Base-by-base conservation (phyloP, 106 monocot genomes). In the Posidonia australis region DNA sequence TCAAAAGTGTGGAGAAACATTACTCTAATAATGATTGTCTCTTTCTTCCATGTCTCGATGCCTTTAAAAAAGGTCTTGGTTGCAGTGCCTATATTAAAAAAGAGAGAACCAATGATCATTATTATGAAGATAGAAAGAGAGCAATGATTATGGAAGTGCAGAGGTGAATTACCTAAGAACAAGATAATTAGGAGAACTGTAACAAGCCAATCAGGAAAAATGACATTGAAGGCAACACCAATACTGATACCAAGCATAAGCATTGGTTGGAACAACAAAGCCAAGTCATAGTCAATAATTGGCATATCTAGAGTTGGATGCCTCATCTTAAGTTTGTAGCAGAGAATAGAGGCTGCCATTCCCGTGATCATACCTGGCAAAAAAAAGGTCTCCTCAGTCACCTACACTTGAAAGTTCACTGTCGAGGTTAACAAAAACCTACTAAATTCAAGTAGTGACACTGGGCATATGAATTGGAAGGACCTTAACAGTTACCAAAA, bases 41-140 rank as follows among this genome's bases (percentile, higher is more conserved):
- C 92, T 67, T 85, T 92, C 72, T 85, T 88, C 92, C 92, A 92
- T 69, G 83, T 76, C 42, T 88, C 88, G 63, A 83, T 67, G 2
- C 92, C 92, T 65, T 74, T 88, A 30, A 83, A 43, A 45, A 85
- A 92, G 42, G 92, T 88, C 80, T 85, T 92, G 9, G 79, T 77
- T 55, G 82, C 77, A 57, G 79, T 86, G 54, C 79, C 82, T 86
- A 47, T 29, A 5, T 44, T 14, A 16, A 58, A 43, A 10, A 13
- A 62, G 5, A 5, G 29, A 70, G 32, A n/a, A n/a, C n/a, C 31
- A 27, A 60, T 16, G 1, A 20, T 60, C 31, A 31, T 14, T 18
- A 60, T 17, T 32, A n/a, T 60, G 13, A 27, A 19, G 18, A 11
- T n/a, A 36, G 13, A 5, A 60, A 32, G 26, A 9, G 28, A 30